Conservation (phyloP, 441 rosid species). For the Pelargonium cotyledonis region DNA sequence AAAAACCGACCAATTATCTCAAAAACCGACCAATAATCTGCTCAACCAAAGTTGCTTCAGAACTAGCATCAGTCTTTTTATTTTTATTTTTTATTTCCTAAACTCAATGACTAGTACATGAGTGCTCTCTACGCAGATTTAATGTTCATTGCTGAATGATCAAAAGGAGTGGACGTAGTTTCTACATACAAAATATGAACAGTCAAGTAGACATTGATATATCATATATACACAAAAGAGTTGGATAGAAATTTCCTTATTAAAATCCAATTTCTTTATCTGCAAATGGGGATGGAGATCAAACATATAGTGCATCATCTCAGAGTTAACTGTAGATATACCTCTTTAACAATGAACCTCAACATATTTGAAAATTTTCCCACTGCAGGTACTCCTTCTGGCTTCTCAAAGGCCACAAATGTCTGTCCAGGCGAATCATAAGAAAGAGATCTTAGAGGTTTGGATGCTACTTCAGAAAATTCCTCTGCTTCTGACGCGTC, state of each 20-base stretch:
- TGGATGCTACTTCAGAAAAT: conserved; percentile 54
- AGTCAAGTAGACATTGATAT: neutral
- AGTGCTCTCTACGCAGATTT: no score
- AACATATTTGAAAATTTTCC: conserved; percentile 88
- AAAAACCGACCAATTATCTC: neutral
- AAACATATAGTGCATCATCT: neutral
- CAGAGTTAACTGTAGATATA: conserved; percentile 18
- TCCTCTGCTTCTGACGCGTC: conserved; percentile 93
- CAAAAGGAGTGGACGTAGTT: no score
- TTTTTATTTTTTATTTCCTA: no score
- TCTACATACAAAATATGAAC: no score
- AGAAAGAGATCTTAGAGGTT: conserved; percentile 74
- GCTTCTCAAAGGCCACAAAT: conserved; percentile 84
- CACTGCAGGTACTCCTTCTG: conserved; percentile 62
- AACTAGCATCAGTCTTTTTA: no score
- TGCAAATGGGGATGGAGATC: no score
- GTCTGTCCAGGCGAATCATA: conserved; percentile 90
- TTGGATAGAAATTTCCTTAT: no score
- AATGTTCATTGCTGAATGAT: no score
- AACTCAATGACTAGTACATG: no score
- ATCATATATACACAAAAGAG: neutral
- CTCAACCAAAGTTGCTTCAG: no score
- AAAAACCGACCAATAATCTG: neutral
- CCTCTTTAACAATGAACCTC: conserved; percentile 91
- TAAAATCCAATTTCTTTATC: no score